Percentiles rank a stretch among this genome's conserved stretches.
Evolutionary conservation across 768 basidiomycete species (phyloP).

Genomic region (Tricholoma hemisulphureum): DNA sequence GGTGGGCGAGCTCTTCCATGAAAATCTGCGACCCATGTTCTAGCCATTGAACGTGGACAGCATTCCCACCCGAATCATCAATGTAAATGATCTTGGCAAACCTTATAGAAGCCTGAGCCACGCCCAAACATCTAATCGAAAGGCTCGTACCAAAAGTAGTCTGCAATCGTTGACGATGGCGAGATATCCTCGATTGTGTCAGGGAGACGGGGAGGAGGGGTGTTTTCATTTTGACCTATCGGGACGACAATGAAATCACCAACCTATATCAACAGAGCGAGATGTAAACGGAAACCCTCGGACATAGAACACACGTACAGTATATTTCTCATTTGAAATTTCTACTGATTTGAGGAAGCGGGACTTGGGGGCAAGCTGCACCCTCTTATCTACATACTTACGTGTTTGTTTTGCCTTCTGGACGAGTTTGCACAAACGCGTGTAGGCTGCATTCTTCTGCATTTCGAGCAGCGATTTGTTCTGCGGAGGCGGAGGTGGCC

Average conservation of each 20-base stretch:
- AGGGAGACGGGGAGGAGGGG: conserved; percentile 33
- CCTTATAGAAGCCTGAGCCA: conserved; percentile 37
- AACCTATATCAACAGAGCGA: conserved; percentile 35
- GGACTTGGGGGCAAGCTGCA: conserved; percentile 33
- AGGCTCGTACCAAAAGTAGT: conserved; percentile 61
- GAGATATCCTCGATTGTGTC: conserved; percentile 33
- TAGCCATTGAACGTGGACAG: conserved; percentile 72
- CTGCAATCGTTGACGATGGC: conserved; percentile 40
- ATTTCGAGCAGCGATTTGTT: conserved; percentile 27
- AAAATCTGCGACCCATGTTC: conserved; percentile 64
- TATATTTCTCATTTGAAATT: conserved; percentile 44
- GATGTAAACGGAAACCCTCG: neutral
- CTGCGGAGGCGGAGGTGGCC: conserved; percentile 34
- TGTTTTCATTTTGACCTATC: conserved; percentile 30
- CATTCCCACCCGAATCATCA: conserved; percentile 33
- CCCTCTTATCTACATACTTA: conserved; percentile 30
- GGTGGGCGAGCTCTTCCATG: conserved; percentile 57
- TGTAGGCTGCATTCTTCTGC: conserved; percentile 23
- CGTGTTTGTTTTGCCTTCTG: conserved; percentile 20
- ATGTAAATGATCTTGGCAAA: conserved; percentile 66
- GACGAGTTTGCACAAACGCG: conserved; percentile 29
- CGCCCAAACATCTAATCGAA: neutral
- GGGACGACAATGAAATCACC: conserved; percentile 63
- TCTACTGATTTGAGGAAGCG: conserved; percentile 37
- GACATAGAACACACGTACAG: conserved; percentile 30